Conservation (phyloP, 192 early-diverging fungal species). For the Paraglomus occultum region DNA sequence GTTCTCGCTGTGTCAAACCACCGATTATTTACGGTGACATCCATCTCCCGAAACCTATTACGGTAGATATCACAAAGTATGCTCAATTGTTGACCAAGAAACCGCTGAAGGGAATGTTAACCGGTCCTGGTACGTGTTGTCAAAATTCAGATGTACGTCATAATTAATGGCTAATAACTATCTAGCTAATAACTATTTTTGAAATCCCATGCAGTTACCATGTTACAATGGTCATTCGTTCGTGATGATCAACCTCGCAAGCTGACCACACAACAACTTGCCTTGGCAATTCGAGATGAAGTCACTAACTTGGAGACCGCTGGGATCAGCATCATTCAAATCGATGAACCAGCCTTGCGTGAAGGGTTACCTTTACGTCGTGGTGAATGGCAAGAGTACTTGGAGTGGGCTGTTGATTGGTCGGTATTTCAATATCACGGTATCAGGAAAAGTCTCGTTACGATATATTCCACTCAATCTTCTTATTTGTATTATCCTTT, state of each 20-base stretch:
- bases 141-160: not conserved
- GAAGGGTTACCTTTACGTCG: slow-evolving; percentile 94
- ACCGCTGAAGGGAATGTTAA: slow-evolving; percentile 99
- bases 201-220: slow-evolving; percentile 87
- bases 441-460: too few species aligned
- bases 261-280: slow-evolving; percentile 84
- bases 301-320: slow-evolving; percentile 90
- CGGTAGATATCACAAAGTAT: slow-evolving; percentile 78
- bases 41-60: slow-evolving; percentile 88
- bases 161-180: not conserved
- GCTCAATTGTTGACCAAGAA: slow-evolving; percentile 86
- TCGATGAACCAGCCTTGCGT: slow-evolving; percentile 99
- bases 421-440: too few species aligned
- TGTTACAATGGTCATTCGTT: slow-evolving; percentile 98
- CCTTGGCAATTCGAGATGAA: slow-evolving; percentile 94
- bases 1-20: slow-evolving; percentile 95
- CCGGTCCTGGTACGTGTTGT: slow-evolving; percentile 63
- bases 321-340: slow-evolving; percentile 91
- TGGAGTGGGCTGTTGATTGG: slow-evolving; percentile 94
- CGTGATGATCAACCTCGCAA: slow-evolving; percentile 93
- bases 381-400: slow-evolving; percentile 84
- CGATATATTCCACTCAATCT: too few species aligned
- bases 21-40: slow-evolving; percentile 98
- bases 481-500: too few species aligned
- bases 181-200: too few species aligned